These are phyloP conservation scores for Cutaneotrichosporon sp. DNA, from an alignment of 1,284 basidiomycete species.

Conservation along the genomic window DNA sequence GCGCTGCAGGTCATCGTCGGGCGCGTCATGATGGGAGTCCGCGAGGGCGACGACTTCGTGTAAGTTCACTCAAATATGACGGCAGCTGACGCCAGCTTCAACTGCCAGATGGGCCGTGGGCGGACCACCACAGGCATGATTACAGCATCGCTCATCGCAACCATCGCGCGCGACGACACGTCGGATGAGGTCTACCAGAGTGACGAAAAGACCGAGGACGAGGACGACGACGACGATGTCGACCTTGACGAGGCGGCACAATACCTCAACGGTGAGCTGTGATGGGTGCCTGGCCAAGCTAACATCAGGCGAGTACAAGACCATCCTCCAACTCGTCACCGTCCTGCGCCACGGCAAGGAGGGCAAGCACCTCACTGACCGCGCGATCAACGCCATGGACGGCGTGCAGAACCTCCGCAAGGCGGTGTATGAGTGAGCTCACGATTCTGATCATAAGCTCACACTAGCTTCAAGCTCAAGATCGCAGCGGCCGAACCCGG, in stretches of 20 bases:
- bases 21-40: constrained; percentile 67
- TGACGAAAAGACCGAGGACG: constrained; percentile 36
- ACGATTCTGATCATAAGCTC: not conserved
- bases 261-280: constrained; percentile 74
- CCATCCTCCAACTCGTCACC: constrained; percentile 77
- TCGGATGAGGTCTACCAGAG: constrained; percentile 19
- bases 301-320: constrained; percentile 86
- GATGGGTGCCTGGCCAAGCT: too few relatives aligned
- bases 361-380: constrained; percentile 90
- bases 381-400: constrained; percentile 81
- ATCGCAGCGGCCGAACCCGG: constrained; percentile 78
- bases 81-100: constrained; percentile 41
- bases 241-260: constrained; percentile 80
- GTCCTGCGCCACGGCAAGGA: constrained; percentile 55
- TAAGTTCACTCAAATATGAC: constrained; percentile 53
- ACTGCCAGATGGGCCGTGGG: constrained; percentile 56
- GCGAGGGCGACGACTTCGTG: constrained; percentile 71
- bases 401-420: constrained; percentile 92
- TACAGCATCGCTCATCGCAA: constrained; percentile 81
- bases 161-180: constrained; percentile 59
- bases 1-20: constrained; percentile 76
- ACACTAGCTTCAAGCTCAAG: constrained; percentile 81
- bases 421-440: constrained; percentile 80
- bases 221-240: constrained; percentile 58
- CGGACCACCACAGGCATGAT: constrained; percentile 89